Evolutionary conservation across 306 rosid species (phyloP).

Genomic region (Carpinus fangiana): DNA sequence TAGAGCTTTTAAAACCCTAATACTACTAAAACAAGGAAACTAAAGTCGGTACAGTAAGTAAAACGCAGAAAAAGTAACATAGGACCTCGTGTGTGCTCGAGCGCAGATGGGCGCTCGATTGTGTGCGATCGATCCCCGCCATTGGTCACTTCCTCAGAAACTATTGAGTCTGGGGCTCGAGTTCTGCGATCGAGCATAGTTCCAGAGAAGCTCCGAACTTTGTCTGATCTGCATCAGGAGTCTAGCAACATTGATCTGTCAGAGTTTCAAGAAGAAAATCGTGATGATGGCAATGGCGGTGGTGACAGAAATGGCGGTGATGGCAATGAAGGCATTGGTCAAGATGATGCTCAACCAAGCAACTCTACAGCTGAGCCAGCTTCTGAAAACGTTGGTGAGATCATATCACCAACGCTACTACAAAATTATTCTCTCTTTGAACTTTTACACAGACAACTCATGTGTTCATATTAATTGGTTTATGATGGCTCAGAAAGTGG

Average conservation of each 20-base stretch:
- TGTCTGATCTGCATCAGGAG: no score
- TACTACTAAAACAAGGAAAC: no score
- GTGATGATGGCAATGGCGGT: conserved; percentile 31
- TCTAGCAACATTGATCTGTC: conserved; percentile 92
- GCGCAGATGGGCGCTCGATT: no score
- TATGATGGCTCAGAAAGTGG: conserved; percentile 50
- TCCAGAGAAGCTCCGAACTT: no score
- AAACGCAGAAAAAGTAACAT: no score
- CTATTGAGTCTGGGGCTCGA: no score
- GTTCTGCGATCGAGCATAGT: no score
- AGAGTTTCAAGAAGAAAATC: conserved; percentile 75
- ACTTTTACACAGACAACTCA: neutral
- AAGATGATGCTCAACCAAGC: conserved; percentile 46
- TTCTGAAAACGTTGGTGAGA: conserved; percentile 53
- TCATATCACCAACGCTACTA: conserved; percentile 9
- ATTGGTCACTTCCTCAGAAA: no score
- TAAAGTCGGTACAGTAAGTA: no score
- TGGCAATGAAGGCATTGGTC: conserved; percentile 36
- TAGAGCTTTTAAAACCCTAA: no score
- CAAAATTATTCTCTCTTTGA: conserved; percentile 7
- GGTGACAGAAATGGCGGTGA: conserved; percentile 29
- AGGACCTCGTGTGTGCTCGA: no score
- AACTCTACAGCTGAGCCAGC: conserved; percentile 50
- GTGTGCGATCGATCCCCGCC: no score
- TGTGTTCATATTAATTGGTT: conserved; percentile 20